These are phyloP conservation scores for Plasmopara halstedii DNA, from an alignment of 352 stramenopile genomes.

Conservation along the genomic window DNA sequence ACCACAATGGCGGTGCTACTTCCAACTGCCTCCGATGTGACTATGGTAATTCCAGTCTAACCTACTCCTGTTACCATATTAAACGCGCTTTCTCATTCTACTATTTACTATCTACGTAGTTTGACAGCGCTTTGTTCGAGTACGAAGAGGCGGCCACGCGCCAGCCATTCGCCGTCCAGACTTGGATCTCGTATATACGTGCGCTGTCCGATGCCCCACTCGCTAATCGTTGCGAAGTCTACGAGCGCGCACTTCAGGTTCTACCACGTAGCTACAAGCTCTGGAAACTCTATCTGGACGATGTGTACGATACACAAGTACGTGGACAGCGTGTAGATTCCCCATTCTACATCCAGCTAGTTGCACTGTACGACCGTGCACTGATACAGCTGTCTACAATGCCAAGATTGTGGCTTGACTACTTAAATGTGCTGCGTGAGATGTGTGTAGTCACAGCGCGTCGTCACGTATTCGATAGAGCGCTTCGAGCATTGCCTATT, in stretches of 20 bases:
- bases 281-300: conserved; percentile 86
- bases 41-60: neutral
- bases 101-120: neutral
- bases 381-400: conserved; percentile 93
- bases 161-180: conserved; percentile 80
- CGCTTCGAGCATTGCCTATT: conserved; percentile 93
- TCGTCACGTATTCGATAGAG: conserved; percentile 91
- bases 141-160: conserved; percentile 80
- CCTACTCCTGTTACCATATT: neutral
- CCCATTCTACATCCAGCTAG: conserved; percentile 29
- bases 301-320: conserved; percentile 49
- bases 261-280: conserved; percentile 94
- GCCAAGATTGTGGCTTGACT: conserved; percentile 95
- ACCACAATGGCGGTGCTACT: neutral
- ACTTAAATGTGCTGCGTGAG: conserved; percentile 68
- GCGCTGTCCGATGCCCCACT: conserved; percentile 21
- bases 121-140: conserved; percentile 28
- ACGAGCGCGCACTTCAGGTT: conserved; percentile 77
- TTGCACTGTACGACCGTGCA: conserved; percentile 78
- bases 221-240: conserved; percentile 47
- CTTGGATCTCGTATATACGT: conserved; percentile 69
- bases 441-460: conserved; percentile 69
- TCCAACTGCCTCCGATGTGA: neutral
- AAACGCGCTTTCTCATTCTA: neutral
- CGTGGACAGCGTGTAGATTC: conserved; percentile 64